A percentile compares a stretch with the other conserved stretches of the same genome.
These are phyloP conservation scores for Turritis glabra DNA, from an alignment of 345 rosid genomes.

Conservation along the genomic window DNA sequence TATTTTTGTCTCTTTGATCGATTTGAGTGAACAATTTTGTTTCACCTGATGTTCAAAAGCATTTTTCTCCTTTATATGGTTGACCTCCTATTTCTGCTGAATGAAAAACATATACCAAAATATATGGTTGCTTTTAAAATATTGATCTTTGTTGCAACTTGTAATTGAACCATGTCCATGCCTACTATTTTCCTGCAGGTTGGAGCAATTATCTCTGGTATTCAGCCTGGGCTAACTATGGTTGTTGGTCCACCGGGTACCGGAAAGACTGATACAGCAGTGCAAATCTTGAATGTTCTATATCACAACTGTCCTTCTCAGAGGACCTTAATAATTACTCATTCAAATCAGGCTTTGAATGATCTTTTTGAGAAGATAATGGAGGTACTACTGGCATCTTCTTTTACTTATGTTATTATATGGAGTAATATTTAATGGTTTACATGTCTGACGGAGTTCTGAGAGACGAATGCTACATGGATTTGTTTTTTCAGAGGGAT, in stretches of 20 bases:
- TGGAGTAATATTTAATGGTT: neutral
- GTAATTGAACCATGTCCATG: conserved; percentile 11
- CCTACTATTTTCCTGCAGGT: conserved; percentile 50
- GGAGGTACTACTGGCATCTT: conserved; percentile 55
- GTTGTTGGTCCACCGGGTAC: conserved; percentile 99
- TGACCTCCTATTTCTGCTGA: neutral
- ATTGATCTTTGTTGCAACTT: conserved; percentile 12
- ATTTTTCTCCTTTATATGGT: neutral
- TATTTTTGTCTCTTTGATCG: neutral
- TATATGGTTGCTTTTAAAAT: neutral
- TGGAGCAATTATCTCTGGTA: conserved; percentile 96
- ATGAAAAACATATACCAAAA: neutral
- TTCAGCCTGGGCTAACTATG: conserved; percentile 98
- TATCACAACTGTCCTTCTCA: conserved; percentile 99
- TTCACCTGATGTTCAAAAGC: conserved; percentile 17
- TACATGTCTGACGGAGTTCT: neutral
- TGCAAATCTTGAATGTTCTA: conserved; percentile 90
- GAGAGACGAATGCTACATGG: neutral
- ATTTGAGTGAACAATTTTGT: neutral
- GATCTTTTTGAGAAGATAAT: conserved; percentile 98
- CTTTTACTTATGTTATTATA: conserved; percentile 6
- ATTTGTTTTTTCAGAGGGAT: conserved; percentile 76
- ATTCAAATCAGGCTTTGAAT: conserved; percentile 97
- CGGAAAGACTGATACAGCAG: conserved; percentile 99
- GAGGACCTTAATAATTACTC: conserved; percentile 95